Percentiles rank a stretch among this genome's conserved stretches.
Conservation (phyloP, 139 green algal species). For the Chlorella ohadii region DNA sequence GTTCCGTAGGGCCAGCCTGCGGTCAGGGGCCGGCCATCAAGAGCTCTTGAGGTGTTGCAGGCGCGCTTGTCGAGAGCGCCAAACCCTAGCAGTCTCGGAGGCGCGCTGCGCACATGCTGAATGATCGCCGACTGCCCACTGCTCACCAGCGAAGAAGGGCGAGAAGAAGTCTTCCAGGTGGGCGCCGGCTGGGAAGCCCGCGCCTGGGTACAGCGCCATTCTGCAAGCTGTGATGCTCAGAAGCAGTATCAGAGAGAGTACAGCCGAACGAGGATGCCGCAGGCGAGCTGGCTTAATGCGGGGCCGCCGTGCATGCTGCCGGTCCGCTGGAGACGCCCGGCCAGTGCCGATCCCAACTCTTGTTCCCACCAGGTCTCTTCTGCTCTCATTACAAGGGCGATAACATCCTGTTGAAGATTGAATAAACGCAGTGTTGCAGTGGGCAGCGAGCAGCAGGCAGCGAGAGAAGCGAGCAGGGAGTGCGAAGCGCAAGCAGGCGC, state of each 20-base stretch:
- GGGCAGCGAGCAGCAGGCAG: background rate
- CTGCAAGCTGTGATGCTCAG: too few relatives aligned
- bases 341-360: background rate
- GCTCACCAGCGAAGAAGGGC: background rate
- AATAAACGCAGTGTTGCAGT: background rate
- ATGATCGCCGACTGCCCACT: background rate
- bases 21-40: too few relatives aligned
- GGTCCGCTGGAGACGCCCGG: background rate
- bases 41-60: too few relatives aligned
- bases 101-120: background rate
- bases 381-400: too few relatives aligned
- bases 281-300: too few relatives aligned
- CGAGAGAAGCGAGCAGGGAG: background rate
- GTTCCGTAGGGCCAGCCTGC: constrained; percentile 4
- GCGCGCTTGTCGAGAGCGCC: too few relatives aligned
- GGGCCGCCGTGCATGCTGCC: background rate
- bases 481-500: background rate
- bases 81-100: background rate
- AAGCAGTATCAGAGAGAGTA: too few relatives aligned
- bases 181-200: background rate
- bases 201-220: too few relatives aligned
- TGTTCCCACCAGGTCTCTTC: too few relatives aligned
- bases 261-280: too few relatives aligned
- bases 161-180: constrained; percentile 23
- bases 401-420: too few relatives aligned